Evolutionary conservation across 2,329 filamentous ascomycete species (phyloP).

Genomic region (Botrytis fragariae): DNA sequence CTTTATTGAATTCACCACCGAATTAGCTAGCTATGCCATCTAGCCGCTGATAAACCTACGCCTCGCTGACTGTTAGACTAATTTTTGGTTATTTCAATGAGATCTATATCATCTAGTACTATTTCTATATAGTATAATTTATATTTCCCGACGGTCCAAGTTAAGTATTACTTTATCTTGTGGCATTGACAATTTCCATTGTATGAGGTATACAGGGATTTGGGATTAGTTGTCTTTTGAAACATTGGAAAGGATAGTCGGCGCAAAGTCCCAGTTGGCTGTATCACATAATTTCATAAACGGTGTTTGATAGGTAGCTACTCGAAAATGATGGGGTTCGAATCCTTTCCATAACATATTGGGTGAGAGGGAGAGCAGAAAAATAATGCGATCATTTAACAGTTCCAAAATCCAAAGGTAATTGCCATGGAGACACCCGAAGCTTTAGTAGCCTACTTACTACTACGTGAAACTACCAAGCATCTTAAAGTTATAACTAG

Average conservation of each 20-base stretch:
- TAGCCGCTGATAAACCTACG: not conserved
- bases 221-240: not conserved
- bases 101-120: too few species aligned
- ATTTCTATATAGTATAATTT: not conserved
- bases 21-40: not conserved
- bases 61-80: not conserved
- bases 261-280: not conserved
- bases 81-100: too few species aligned
- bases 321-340: not conserved
- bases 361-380: rapidly evolving
- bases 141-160: not conserved
- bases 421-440: not conserved
- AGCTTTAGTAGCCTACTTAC: not conserved
- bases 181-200: not conserved
- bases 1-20: not conserved
- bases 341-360: not conserved
- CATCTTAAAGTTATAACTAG: not conserved
- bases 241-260: not conserved
- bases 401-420: not conserved
- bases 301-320: not conserved
- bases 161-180: too few species aligned
- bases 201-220: not conserved
- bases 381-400: not conserved
- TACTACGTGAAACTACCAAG: not conserved
- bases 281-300: not conserved